phyloP scores from a whole-genome alignment of 768 basidiomycete species.

The Lentinula sp. region DNA sequence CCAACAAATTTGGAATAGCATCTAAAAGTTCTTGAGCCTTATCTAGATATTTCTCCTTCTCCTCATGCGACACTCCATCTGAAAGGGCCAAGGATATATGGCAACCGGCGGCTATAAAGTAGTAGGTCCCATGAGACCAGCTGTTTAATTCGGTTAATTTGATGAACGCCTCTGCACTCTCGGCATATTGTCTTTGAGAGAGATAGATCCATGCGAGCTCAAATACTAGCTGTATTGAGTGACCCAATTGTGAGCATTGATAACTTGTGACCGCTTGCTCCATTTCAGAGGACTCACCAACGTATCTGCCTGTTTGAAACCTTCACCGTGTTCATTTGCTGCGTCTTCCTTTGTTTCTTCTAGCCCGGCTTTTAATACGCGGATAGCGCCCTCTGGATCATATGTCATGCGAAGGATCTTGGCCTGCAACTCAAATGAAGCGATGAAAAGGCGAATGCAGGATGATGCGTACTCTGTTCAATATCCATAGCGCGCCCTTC shows the following conservation, averaged over 20 bases:
- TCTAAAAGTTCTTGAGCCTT: slow-evolving; percentile 61
- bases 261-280: neutral
- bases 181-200: slow-evolving; percentile 54
- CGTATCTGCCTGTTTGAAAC: slow-evolving; percentile 69
- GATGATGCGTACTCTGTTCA: slow-evolving; percentile 48
- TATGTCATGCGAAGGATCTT: slow-evolving; percentile 70
- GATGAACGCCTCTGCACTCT: slow-evolving; percentile 63
- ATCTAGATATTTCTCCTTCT: slow-evolving; percentile 28
- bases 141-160: slow-evolving; percentile 60
- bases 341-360: slow-evolving; percentile 33
- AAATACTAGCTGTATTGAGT: slow-evolving; percentile 48
- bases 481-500: slow-evolving; percentile 63
- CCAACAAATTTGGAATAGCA: slow-evolving; percentile 50
- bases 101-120: slow-evolving; percentile 64
- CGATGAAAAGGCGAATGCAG: neutral
- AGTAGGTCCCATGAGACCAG: slow-evolving; percentile 80
- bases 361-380: slow-evolving; percentile 53
- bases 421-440: slow-evolving; percentile 34
- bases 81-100: slow-evolving; percentile 9
- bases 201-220: slow-evolving; percentile 77
- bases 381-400: slow-evolving; percentile 61
- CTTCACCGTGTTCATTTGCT: slow-evolving; percentile 17
- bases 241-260: neutral
- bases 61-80: neutral
- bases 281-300: slow-evolving; percentile 34